phyloP scores from a whole-genome alignment of 179 eudicot species.

The Vitellaria paradoxa region DNA sequence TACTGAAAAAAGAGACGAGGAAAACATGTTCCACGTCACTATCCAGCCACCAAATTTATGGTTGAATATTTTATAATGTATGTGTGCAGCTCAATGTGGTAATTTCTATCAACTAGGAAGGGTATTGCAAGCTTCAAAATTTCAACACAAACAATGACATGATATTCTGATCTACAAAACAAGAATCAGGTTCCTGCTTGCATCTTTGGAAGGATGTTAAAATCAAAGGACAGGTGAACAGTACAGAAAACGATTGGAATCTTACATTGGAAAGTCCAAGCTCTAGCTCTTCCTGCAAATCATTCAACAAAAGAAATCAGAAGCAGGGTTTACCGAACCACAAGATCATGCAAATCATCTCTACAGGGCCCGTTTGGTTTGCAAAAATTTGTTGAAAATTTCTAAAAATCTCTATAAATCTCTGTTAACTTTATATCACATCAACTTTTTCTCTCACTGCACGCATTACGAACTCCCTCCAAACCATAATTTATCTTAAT shows the following conservation, averaged over 20 bases:
- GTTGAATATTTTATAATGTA: background rate
- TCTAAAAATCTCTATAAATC: no score
- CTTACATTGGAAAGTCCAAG: constrained; percentile 74
- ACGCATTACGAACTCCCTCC: no score
- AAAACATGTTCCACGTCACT: background rate
- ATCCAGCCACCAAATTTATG: background rate
- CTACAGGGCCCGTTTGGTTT: no score
- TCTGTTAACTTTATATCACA: no score
- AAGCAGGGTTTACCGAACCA: background rate
- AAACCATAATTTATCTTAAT: no score
- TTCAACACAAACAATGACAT: background rate
- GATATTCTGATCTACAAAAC: background rate
- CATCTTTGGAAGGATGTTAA: background rate
- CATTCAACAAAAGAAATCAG: constrained; percentile 7
- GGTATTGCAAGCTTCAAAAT: no score
- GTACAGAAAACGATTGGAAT: background rate
- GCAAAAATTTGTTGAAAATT: no score
- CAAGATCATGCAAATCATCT: background rate
- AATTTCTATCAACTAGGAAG: background rate
- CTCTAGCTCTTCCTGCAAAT: constrained; percentile 80
- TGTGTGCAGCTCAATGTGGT: background rate
- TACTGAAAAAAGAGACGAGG: background rate
- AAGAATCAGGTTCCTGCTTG: background rate
- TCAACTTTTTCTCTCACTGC: no score
- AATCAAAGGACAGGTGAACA: constrained; percentile 2